A percentile compares a stretch with the other conserved stretches of the same genome.
Conservation (phyloP, 768 basidiomycete species). For the Favolaschia claudopus region DNA sequence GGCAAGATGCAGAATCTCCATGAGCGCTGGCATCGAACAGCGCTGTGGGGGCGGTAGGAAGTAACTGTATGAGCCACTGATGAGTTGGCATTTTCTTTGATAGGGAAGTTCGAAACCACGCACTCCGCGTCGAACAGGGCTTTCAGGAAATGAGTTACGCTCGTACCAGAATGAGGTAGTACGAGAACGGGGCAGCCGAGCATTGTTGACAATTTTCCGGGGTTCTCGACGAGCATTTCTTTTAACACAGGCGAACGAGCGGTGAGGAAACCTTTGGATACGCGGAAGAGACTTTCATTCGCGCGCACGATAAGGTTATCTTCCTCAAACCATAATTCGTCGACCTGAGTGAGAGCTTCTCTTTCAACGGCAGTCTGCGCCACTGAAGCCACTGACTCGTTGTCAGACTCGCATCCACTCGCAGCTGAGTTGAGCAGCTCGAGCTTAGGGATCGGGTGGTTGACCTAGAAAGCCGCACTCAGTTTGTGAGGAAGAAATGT, state of each 20-base stretch:
- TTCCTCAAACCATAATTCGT: not conserved
- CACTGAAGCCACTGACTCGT: no score
- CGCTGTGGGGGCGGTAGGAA: not conserved
- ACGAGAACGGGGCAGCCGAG: not conserved
- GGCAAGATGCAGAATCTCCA: not conserved
- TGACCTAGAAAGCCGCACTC: no score
- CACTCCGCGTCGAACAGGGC: slow-evolving; percentile 7
- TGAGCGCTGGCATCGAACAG: not conserved
- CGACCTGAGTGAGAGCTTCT: no score
- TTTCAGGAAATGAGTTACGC: not conserved
- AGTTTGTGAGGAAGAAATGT: no score
- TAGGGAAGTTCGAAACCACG: not conserved
- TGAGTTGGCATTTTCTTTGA: not conserved
- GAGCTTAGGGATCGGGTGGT: no score
- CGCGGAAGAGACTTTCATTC: not conserved
- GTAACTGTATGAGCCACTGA: not conserved
- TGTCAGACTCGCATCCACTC: no score
- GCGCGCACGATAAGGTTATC: not conserved
- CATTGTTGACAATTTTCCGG: not conserved
- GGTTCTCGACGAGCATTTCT: not conserved
- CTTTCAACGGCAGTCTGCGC: no score
- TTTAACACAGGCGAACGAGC: not conserved
- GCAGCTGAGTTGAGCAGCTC: no score
- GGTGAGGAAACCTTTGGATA: not conserved
- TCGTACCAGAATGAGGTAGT: not conserved